A percentile compares a stretch with the other conserved stretches of the same genome.
These are phyloP conservation scores for Diaporthe australafricana DNA, from an alignment of 2,329 filamentous ascomycete species.

Conservation along the genomic window DNA sequence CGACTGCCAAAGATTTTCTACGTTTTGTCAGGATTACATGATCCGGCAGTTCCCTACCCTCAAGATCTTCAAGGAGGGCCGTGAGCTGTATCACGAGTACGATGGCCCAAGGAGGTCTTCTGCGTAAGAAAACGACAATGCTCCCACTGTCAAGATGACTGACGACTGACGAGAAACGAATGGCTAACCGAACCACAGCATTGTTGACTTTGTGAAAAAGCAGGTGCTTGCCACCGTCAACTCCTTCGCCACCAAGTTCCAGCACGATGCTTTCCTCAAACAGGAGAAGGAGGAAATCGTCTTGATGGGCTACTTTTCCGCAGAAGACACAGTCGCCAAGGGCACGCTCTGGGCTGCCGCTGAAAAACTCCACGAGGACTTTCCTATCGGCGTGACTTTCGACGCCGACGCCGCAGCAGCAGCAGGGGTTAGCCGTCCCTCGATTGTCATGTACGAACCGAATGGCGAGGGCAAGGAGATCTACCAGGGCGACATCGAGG, in stretches of 20 bases:
- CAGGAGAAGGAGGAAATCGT: constrained; percentile 98
- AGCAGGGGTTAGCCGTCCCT: constrained; percentile 88
- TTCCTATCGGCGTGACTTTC: constrained; percentile 89
- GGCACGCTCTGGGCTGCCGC: constrained; percentile 82
- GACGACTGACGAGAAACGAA: background rate
- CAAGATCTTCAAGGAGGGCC: constrained; percentile 94
- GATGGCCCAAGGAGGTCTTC: constrained; percentile 89
- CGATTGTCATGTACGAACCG: constrained; percentile 94
- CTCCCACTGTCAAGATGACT: too few species aligned
- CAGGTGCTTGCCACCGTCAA: constrained; percentile 95
- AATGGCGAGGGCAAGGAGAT: constrained; percentile 96
- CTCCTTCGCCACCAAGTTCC: constrained; percentile 79
- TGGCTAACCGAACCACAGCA: too few species aligned
- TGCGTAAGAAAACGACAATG: constrained; percentile 61
- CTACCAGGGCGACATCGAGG: constrained; percentile 81
- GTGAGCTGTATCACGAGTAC: constrained; percentile 85
- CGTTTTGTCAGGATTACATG: constrained; percentile 89
- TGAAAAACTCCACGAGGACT: constrained; percentile 85
- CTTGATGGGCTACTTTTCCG: constrained; percentile 86
- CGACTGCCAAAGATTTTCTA: constrained; percentile 94
- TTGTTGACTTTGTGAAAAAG: constrained; percentile 94
- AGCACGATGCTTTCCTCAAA: constrained; percentile 92
- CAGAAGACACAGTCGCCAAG: constrained; percentile 84
- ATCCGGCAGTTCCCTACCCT: constrained; percentile 98
- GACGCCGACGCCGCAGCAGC: constrained; percentile 87